Base-by-base conservation (phyloP, 2,329 filamentous ascomycete genomes). In the Pseudogymnoascus sp. region DNA sequence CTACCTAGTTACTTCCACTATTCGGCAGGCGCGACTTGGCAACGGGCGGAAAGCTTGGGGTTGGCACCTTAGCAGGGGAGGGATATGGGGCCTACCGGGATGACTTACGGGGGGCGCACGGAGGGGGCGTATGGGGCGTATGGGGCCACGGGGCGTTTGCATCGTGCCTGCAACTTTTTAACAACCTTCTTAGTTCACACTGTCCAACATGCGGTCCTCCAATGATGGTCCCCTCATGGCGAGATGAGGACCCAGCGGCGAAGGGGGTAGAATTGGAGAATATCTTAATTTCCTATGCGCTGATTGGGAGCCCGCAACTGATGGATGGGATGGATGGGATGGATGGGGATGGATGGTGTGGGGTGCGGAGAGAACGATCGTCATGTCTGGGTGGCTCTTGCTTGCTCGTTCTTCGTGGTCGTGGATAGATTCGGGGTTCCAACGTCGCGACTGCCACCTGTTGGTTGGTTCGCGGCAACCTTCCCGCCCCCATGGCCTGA, bases 181-280 rank as follows among this genome's bases (percentile, higher is more conserved):
- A 14, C 2, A 5, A n/a, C n/a, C 1, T 7, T 16, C 14, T n/a
- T 28, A 28, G 43, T n/a, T 14, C 45, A 52, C 23, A 52, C 45
- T 52, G 45, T 52, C 45, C 45, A 52, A 52, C 45, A 52, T 52
- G 45, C 45, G 23, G 23, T 52, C 45, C 45, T 28, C 45, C 45
- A 52, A 52, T 52, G 8, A 11, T 8, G 7, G 8, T 52, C 5
- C 45, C 45, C 45, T 52, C 45, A 52, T 52, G 45, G 45, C 45
- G 45, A 52, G 45, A 52, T 52, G 45, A 52, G 45, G 45, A 52
- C 45, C 45, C 45, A 52, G 45, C 45, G n/a, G 25, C 45, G 45
- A 52, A 52, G 45, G 45, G 45, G 45, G 45, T 16, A 52, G 25
- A 52, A 52, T 52, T 52, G 45, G 45, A 52, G 45, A 52, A 52